Evolutionary conservation across 2,329 filamentous ascomycete genomes (phyloP).

Genomic region (Arthrobotrys pseudoclavata): DNA sequence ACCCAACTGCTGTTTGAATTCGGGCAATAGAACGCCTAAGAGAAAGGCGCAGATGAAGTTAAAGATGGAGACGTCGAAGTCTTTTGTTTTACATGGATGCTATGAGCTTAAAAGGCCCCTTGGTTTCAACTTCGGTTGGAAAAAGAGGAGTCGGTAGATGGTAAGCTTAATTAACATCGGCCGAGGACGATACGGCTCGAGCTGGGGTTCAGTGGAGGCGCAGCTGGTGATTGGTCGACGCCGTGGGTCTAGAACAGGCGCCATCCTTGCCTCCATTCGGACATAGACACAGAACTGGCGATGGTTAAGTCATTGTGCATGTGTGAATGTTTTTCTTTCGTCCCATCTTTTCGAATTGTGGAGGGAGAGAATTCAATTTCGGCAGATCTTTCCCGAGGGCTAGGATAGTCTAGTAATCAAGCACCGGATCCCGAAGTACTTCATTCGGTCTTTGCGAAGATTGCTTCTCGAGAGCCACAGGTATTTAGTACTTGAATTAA

Average conservation of each 20-base stretch:
- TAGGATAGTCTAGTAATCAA: not conserved
- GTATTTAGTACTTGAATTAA: not conserved
- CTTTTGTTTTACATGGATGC: conserved; percentile 26
- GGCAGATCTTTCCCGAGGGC: conserved; percentile 2
- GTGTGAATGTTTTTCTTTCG: conserved; percentile 10
- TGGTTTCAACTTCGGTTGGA: conserved; percentile 5
- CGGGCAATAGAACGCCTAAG: not conserved
- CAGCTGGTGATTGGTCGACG: conserved; percentile 37
- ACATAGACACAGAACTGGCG: not conserved
- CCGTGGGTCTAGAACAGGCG: conserved; percentile 30
- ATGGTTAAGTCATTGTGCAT: not conserved
- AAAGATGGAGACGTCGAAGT: not conserved
- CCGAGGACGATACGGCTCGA: conserved; percentile 37
- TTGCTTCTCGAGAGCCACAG: not conserved
- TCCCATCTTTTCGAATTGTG: conserved; percentile 19
- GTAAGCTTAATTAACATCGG: conserved; percentile 27
- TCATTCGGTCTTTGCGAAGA: conserved; percentile 17
- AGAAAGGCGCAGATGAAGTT: conserved; percentile 5
- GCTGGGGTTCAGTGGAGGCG: conserved; percentile 23
- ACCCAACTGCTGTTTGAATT: conserved; percentile 9
- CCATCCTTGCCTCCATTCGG: conserved; percentile 23
- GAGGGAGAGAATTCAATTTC: not conserved
- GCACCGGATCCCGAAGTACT: not conserved
- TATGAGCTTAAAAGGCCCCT: conserved; percentile 9
- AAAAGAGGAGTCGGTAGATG: conserved; percentile 49